These are phyloP conservation scores for Pythium insidiosum DNA, from an alignment of 352 stramenopile genomes.

Conservation along the genomic window DNA sequence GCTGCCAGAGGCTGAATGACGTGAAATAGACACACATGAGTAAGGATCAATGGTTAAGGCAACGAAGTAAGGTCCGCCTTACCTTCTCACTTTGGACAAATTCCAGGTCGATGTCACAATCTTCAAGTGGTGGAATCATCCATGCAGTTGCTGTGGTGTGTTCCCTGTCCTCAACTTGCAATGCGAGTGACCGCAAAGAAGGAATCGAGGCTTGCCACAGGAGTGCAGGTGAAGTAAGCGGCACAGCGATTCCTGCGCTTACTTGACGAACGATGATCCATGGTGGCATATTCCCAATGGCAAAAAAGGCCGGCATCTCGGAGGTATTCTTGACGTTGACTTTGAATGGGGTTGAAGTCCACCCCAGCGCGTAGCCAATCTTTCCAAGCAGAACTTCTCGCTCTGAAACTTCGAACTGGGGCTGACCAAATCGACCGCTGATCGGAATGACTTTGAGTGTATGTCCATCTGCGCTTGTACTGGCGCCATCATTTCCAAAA, in stretches of 20 bases:
- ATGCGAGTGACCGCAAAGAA: slow-evolving; percentile 4
- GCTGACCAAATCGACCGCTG: slow-evolving; percentile 53
- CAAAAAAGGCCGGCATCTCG: slow-evolving; percentile 51
- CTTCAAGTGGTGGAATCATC: slow-evolving; percentile 33
- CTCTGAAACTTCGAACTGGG: slow-evolving; percentile 42
- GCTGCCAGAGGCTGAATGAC: slow-evolving; percentile 28
- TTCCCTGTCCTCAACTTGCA: not conserved
- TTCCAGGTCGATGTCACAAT: slow-evolving; percentile 62
- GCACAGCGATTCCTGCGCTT: not conserved
- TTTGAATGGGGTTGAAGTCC: slow-evolving; percentile 62
- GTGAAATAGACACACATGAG: slow-evolving; percentile 1
- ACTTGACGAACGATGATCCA: slow-evolving; percentile 30
- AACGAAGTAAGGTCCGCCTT: slow-evolving; percentile 6
- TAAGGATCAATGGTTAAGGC: not conserved
- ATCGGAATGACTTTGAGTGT: slow-evolving; percentile 64
- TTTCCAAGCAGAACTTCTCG: slow-evolving; percentile 63
- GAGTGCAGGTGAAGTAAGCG: too few relatives aligned
- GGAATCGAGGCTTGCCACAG: too few relatives aligned
- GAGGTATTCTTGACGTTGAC: slow-evolving; percentile 61
- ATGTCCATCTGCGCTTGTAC: slow-evolving; percentile 19
- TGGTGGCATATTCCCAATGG: slow-evolving; percentile 41
- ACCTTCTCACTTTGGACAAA: slow-evolving; percentile 57
- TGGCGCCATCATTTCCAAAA: slow-evolving; percentile 22
- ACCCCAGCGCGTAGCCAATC: slow-evolving; percentile 72
- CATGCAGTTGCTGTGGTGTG: slow-evolving; percentile 42